Base-by-base conservation (phyloP, 306 rosid species). In the Prinsepia uniflora region DNA sequence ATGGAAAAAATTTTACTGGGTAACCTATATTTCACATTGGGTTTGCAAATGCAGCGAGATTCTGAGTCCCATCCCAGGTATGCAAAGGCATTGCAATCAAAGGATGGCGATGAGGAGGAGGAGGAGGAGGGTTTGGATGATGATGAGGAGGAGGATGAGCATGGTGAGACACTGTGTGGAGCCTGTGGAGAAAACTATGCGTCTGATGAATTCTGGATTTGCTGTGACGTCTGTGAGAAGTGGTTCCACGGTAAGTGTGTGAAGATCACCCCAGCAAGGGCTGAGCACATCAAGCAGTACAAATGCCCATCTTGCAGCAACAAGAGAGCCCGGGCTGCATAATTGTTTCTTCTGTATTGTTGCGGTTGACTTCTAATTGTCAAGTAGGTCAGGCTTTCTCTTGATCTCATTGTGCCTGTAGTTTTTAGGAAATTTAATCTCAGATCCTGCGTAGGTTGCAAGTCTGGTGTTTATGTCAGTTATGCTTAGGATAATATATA, bases 241-340 rank as follows among this genome's bases (percentile, higher is more conserved):
- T 90, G 98, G 98, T 92, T 92, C 84, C 96, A 91, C 52, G 97
- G 97, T 6, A 87, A 79, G 78, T 91, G 97, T 57, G 97, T 91
- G 50, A 91, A 85, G 89, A 91, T 91, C 87, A 89, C 97, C 56
- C 91, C 97, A 44, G 91, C 91, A 15, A 88, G 84, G 78, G 96
- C 97, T 5, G 89, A 83, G 79, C 89, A 84, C 60, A 88, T 91
- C 67, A 87, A 91, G 84, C 91, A 88, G 71, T 91, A 91, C 77
- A 91, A 88, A 72, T 91, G 97, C 79, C 97, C 97, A 14, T 85
- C 92, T 72, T 91, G 97, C 89, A 88, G 86, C 86, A 87, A 88
- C 90, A 91, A 91, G 83, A 84, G 87, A 84, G 47, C 81, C 79
- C 69, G 65, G 3, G 36, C 36, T 30, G 36, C 36, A 30, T 30